These are phyloP conservation scores for Microdochium trichocladiopsis DNA, from an alignment of 2,329 filamentous ascomycete species.

Conservation along the genomic window DNA sequence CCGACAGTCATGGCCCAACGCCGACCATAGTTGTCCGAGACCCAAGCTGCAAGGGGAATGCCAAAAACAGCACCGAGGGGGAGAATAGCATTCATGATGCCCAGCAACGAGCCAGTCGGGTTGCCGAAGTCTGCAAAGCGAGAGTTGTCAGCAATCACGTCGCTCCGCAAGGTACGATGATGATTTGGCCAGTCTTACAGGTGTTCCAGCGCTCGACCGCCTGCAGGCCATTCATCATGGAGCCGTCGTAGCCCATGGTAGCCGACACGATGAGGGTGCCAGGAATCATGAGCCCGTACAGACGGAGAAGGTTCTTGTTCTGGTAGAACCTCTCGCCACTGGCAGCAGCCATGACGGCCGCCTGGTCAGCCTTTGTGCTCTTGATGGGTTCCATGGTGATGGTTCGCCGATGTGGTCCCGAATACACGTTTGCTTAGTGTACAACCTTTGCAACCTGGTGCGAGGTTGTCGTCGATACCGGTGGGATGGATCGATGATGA, in stretches of 20 bases:
- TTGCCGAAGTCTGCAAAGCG: constrained; percentile 17
- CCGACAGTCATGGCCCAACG: constrained; percentile 16
- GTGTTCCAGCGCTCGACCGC: constrained; percentile 24
- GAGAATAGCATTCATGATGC: constrained; percentile 20
- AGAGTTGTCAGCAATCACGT: neutral
- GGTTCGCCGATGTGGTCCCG: no score
- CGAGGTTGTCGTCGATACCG: neutral
- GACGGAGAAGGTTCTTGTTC: neutral
- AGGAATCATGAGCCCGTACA: constrained; percentile 24
- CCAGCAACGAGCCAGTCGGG: constrained; percentile 20
- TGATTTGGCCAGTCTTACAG: neutral
- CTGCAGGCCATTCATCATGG: constrained; percentile 32
- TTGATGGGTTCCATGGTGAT: neutral
- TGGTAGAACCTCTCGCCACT: neutral
- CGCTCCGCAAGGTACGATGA: neutral
- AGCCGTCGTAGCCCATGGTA: constrained; percentile 10
- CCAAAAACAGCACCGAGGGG: constrained; percentile 21
- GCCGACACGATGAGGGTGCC: constrained; percentile 34
- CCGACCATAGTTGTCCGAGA: constrained; percentile 20
- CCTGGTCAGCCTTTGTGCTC: neutral
- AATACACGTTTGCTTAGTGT: no score
- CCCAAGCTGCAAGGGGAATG: constrained; percentile 26
- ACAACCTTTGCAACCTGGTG: no score
- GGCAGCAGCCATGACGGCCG: neutral
- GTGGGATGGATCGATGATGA: neutral